Evolutionary conservation across 768 basidiomycete genomes (phyloP).

Genomic region (Russula virescens): DNA sequence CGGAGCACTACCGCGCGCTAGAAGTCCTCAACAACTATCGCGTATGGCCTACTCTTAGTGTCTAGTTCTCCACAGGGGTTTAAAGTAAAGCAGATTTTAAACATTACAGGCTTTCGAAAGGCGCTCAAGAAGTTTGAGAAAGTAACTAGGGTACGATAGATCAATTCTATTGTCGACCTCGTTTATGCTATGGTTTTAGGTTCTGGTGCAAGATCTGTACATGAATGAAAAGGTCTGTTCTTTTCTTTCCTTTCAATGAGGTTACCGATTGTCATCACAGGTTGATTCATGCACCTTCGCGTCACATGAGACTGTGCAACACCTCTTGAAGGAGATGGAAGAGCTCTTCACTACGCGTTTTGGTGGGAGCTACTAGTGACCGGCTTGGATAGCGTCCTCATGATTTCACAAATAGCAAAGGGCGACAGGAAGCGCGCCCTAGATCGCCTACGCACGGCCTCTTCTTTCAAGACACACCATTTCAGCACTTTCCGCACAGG

Average conservation of each 20-base stretch:
- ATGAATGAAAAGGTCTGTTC: constrained; percentile 69
- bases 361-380: constrained; percentile 40
- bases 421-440: constrained; percentile 80
- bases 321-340: constrained; percentile 73
- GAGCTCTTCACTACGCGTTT: constrained; percentile 71
- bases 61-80: constrained; percentile 14
- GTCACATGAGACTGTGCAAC: constrained; percentile 51
- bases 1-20: constrained; percentile 78
- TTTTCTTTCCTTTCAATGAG: background rate
- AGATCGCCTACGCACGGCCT: constrained; percentile 52
- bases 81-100: constrained; percentile 54
- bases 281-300: constrained; percentile 65
- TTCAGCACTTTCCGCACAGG: constrained; percentile 73
- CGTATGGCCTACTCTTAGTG: constrained; percentile 36
- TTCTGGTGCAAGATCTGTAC: constrained; percentile 68
- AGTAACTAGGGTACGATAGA: constrained; percentile 49
- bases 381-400: background rate
- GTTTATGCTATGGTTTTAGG: constrained; percentile 34
- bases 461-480: constrained; percentile 53
- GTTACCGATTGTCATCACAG: constrained; percentile 32
- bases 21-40: constrained; percentile 88
- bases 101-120: constrained; percentile 86
- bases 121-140: constrained; percentile 85
- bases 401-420: constrained; percentile 33
- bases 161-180: background rate